Conservation (phyloP, 2,329 filamentous ascomycete genomes). For the Botrytis fabae region DNA sequence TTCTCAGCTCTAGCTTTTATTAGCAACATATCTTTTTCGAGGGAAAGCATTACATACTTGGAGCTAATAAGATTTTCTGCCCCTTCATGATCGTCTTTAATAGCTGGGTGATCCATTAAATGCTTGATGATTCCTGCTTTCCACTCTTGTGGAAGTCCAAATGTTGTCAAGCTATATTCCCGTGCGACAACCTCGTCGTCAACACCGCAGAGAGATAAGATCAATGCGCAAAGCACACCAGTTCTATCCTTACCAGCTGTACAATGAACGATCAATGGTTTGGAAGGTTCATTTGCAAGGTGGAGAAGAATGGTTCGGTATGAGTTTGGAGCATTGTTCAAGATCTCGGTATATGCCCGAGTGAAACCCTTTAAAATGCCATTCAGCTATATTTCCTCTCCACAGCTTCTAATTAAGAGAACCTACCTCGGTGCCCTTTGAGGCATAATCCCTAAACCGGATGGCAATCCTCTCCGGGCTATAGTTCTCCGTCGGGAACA, state of each 20-base stretch:
- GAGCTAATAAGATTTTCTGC: constrained; percentile 48
- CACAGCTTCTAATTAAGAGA: not conserved
- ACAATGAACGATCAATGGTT: constrained; percentile 67
- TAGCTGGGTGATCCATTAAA: constrained; percentile 51
- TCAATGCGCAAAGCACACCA: constrained; percentile 65
- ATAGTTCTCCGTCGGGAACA: constrained; percentile 63
- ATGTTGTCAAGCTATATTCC: constrained; percentile 69
- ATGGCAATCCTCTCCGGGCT: constrained; percentile 62
- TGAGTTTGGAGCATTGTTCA: constrained; percentile 52
- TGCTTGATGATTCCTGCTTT: constrained; percentile 52
- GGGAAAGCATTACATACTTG: constrained; percentile 35
- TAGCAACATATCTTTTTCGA: constrained; percentile 10
- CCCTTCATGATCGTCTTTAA: constrained; percentile 44
- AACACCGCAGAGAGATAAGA: constrained; percentile 65
- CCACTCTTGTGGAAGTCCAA: constrained; percentile 54
- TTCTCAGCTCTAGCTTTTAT: constrained; percentile 46
- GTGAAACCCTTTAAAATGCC: constrained; percentile 55
- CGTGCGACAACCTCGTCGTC: constrained; percentile 57
- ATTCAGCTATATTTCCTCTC: constrained; percentile 9
- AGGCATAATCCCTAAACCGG: constrained; percentile 61
- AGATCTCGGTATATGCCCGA: constrained; percentile 62
- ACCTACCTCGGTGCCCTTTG: constrained; percentile 42
- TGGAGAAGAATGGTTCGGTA: constrained; percentile 54
- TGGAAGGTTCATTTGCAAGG: constrained; percentile 41
- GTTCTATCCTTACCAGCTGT: constrained; percentile 78